Evolutionary conservation across 1,284 basidiomycete species (phyloP), one percentile per base, ranked within the genome.

Genomic region (Ceratobasidium papillatum): DNA sequence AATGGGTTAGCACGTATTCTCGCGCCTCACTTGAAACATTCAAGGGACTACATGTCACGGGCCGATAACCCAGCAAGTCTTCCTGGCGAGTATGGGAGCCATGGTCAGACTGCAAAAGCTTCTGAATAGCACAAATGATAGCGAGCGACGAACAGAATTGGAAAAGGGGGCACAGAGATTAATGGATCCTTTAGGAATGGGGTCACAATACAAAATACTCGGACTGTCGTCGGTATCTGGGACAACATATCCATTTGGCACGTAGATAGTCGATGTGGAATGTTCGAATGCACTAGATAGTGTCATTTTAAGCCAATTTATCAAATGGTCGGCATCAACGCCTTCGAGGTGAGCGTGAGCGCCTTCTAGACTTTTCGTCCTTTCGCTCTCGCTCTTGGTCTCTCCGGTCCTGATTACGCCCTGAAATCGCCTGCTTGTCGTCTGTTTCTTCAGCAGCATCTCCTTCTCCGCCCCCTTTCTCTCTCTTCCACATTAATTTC

Each of bases 401-500:
- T 30, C 36, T 65, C 38, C 36, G 54, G 52, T 74, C 69, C 30
- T 32, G 19, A 36, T 38, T 56, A 12, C 54, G 59, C 12, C 47
- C 38, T 32, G 19, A 41, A 22, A 38, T 51, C 45, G 17, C 75
- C n/a, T 76, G 62, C 14, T 76, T 63, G 17, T 14, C 36, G 25
- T 59, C 47, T 34, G 38, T 77, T 75, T 76, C 80, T 12, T 34
- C 72, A 12, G 11, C 22, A 27, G 19, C 25, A 11, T 52, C 49
- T 19, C 25, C 62, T 2, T 30, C 41, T 80, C 87, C 90, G 80
- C 69, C 59, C 76, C 63, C 78, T 38, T 91, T 89, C 79, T 86
- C 87, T 76, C 91, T 85, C 81, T 94, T 95, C 90, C 91, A 95
- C 86, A 91, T 90, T 78, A 98, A 83, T 85, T 96, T 98, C 80